Conservation (phyloP, 805 yeast species). For the Nakazawaea ishiwadae region DNA sequence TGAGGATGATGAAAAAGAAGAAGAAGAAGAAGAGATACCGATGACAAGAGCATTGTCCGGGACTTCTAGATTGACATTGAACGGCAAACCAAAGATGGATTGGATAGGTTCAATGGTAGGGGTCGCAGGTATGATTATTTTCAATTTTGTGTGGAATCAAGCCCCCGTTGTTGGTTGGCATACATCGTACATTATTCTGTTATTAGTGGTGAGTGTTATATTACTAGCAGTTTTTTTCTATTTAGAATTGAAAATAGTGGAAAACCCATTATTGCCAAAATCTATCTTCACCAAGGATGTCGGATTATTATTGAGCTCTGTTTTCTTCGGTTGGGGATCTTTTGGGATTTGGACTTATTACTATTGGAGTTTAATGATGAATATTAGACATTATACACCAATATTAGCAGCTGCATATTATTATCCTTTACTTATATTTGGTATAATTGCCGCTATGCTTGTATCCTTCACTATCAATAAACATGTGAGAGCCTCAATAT, state of each 20-base stretch:
- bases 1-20: background rate
- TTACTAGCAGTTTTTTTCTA: constrained; percentile 40
- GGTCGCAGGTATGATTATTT: constrained; percentile 52
- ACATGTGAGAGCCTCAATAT: constrained; percentile 39
- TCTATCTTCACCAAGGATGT: constrained; percentile 40
- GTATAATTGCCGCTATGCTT: constrained; percentile 48
- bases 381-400: constrained; percentile 44
- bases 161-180: constrained; percentile 73
- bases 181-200: constrained; percentile 48
- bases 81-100: constrained; percentile 30
- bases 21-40: background rate
- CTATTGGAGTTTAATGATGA: constrained; percentile 46
- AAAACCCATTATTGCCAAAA: constrained; percentile 51
- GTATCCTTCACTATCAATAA: constrained; percentile 45
- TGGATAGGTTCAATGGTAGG: constrained; percentile 54
- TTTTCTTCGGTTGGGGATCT: constrained; percentile 71
- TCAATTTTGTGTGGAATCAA: constrained; percentile 72
- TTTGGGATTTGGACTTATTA: constrained; percentile 74
- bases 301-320: constrained; percentile 42
- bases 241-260: constrained; percentile 41
- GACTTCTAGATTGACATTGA: background rate
- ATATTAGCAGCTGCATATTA: constrained; percentile 42
- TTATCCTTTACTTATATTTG: constrained; percentile 44
- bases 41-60: background rate
- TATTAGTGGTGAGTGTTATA: constrained; percentile 47